phyloP scores from a whole-genome alignment of 2,329 filamentous ascomycete species.

The Penicillium sclerotigenum region DNA sequence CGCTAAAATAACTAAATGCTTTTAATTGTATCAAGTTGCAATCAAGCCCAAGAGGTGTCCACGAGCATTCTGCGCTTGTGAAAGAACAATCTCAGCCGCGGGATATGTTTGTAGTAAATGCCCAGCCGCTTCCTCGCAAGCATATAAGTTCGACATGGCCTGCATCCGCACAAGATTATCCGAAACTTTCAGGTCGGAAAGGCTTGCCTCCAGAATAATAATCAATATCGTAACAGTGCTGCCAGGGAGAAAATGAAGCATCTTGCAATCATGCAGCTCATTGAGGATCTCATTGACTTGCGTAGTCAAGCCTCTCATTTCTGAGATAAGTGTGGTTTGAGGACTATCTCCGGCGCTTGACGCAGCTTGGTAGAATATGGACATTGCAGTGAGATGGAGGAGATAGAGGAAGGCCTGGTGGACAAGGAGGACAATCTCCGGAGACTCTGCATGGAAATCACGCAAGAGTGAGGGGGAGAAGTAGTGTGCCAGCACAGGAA shows the following conservation, averaged over 20 bases:
- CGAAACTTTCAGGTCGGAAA: constrained; percentile 2
- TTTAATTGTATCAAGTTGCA: not conserved
- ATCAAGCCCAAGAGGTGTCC: constrained; percentile 2
- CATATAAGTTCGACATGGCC: constrained; percentile 7
- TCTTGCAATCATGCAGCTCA: constrained; percentile 6
- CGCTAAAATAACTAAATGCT: not conserved
- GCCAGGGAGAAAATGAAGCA: constrained; percentile 7
- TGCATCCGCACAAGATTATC: constrained; percentile 6
- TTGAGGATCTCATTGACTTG: constrained; percentile 7
- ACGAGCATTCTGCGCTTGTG: constrained; percentile 8
- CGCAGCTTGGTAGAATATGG: constrained; percentile 1
- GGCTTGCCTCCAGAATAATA: constrained; percentile 6
- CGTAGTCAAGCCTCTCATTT: not conserved
- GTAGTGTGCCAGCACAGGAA: constrained; percentile 5
- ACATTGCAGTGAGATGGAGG: constrained; percentile 7
- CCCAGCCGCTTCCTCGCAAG: constrained; percentile 5
- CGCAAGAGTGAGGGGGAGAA: constrained; percentile 1
- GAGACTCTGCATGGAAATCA: not conserved
- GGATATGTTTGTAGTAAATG: constrained; percentile 9
- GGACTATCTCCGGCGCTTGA: not conserved
- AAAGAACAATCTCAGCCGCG: constrained; percentile 11
- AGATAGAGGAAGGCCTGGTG: constrained; percentile 10
- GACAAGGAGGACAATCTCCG: constrained; percentile 5
- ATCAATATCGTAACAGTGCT: constrained; percentile 2
- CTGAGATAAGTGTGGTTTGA: not conserved